These are phyloP conservation scores for Podaxis sp. DNA, from an alignment of 768 basidiomycete genomes.

Conservation along the genomic window DNA sequence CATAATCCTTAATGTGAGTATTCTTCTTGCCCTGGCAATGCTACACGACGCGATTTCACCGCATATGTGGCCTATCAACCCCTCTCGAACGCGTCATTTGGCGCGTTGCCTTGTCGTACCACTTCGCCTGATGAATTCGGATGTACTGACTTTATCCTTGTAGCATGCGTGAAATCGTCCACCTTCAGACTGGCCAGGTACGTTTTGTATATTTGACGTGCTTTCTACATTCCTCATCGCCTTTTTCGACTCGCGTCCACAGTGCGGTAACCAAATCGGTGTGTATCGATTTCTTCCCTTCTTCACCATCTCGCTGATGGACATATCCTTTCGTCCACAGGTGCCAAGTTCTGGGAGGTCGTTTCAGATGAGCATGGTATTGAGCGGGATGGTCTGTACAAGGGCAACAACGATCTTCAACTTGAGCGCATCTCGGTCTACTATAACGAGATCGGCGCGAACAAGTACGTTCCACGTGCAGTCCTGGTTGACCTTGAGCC, in stretches of 20 bases:
- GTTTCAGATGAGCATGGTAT: slow-evolving; percentile 99
- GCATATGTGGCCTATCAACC: slow-evolving; percentile 19
- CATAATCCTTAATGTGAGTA: slow-evolving; percentile 44
- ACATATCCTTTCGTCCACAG: slow-evolving; percentile 35
- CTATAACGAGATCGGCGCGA: slow-evolving; percentile 93
- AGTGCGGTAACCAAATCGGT: slow-evolving; percentile 99
- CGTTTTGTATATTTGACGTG: slow-evolving; percentile 32
- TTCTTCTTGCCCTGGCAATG: slow-evolving; percentile 18
- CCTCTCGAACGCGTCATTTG: slow-evolving; percentile 29
- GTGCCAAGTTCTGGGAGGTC: slow-evolving; percentile 97
- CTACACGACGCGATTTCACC: slow-evolving; percentile 17
- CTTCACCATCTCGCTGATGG: slow-evolving; percentile 17
- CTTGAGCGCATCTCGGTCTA: slow-evolving; percentile 97
- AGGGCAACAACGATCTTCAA: slow-evolving; percentile 92
- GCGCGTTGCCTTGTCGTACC: slow-evolving; percentile 49
- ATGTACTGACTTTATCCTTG: slow-evolving; percentile 32
- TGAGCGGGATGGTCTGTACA: slow-evolving; percentile 89
- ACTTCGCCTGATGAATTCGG: slow-evolving; percentile 31
- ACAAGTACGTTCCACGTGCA: slow-evolving; percentile 98
- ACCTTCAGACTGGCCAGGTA: slow-evolving; percentile 98
- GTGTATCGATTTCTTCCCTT: slow-evolving; percentile 30
- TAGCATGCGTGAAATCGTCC: slow-evolving; percentile 99
- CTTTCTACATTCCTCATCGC: slow-evolving; percentile 7
- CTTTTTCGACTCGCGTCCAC: background rate
- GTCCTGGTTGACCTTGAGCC: slow-evolving; percentile 98